A percentile compares a stretch with the other conserved stretches of the same genome.
phyloP scores from a whole-genome alignment of 2,329 filamentous ascomycete species.

The Hymenoscyphus fructigenus region DNA sequence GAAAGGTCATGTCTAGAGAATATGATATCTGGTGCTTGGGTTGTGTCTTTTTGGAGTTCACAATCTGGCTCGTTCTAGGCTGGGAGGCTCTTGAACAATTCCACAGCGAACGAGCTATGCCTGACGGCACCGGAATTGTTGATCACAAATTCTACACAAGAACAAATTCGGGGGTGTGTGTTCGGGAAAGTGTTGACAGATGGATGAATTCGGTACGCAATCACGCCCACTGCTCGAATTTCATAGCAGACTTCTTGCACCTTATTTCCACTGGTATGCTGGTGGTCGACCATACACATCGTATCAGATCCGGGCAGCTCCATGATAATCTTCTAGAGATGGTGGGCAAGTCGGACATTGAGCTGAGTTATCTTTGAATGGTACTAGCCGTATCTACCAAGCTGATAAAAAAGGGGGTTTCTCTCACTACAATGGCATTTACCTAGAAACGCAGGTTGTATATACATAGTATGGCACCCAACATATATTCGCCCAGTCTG shows the following conservation, averaged over 20 bases:
- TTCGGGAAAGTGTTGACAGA: conserved; percentile 9
- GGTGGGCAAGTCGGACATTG: background rate
- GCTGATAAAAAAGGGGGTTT: too few species aligned
- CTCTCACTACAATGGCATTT: too few species aligned
- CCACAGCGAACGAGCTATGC: background rate
- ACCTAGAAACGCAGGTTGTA: too few species aligned
- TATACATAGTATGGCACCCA: too few species aligned
- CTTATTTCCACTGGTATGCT: conserved; percentile 17
- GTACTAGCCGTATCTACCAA: too few species aligned
- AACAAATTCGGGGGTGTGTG: background rate
- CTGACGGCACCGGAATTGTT: background rate
- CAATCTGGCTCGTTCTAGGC: conserved; percentile 32
- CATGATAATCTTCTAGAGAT: conserved; percentile 7
- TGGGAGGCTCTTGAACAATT: conserved; percentile 9
- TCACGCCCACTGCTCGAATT: conserved; percentile 14
- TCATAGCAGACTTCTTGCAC: conserved; percentile 18
- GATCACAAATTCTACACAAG: conserved; percentile 16
- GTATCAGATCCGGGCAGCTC: conserved; percentile 12
- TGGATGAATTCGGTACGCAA: conserved; percentile 18
- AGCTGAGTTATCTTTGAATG: conserved; percentile 11
- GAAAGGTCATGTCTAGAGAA: conserved; percentile 15
- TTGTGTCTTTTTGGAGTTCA: conserved; percentile 34
- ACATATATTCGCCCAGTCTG: too few species aligned
- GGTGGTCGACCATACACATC: conserved; percentile 5
- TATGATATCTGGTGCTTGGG: conserved; percentile 36